Conservation (phyloP, 345 rosid species). For the Eucalyptus curtisii region DNA sequence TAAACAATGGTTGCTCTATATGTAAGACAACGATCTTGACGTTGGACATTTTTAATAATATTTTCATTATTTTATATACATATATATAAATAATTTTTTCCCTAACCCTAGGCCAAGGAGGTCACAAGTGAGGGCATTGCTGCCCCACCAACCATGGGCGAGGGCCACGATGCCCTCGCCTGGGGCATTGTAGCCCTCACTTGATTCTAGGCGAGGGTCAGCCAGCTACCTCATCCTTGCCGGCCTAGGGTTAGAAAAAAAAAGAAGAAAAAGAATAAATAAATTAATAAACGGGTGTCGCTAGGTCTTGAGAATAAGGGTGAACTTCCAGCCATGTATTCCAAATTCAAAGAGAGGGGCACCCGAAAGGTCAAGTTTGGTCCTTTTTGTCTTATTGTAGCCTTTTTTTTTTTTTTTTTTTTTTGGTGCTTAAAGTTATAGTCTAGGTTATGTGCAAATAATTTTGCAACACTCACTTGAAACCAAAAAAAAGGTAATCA, state of each 20-base stretch:
- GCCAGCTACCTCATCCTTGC: not conserved
- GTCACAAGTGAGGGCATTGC: not conserved
- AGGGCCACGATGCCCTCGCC: not conserved
- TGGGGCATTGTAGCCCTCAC: not conserved
- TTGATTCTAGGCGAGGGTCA: not conserved
- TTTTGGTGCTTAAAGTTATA: not conserved
- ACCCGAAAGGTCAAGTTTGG: not conserved
- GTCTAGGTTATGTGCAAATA: not conserved
- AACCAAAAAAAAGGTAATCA: not conserved
- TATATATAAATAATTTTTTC: too few relatives aligned
- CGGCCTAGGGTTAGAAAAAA: not conserved
- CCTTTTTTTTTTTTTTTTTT: not conserved
- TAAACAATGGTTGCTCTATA: too few relatives aligned
- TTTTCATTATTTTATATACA: too few relatives aligned
- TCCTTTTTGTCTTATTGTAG: not conserved
- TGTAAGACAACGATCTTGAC: accelerated
- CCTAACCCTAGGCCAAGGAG: not conserved
- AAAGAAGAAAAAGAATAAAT: too few relatives aligned
- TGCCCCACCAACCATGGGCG: not conserved
- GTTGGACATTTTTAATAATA: too few relatives aligned
- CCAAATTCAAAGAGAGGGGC: not conserved
- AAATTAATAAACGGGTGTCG: too few relatives aligned
- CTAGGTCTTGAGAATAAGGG: not conserved
- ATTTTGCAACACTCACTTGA: not conserved
- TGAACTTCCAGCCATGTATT: not conserved